phyloP scores from a whole-genome alignment of 116 monocot species.

The Iris pallida region DNA sequence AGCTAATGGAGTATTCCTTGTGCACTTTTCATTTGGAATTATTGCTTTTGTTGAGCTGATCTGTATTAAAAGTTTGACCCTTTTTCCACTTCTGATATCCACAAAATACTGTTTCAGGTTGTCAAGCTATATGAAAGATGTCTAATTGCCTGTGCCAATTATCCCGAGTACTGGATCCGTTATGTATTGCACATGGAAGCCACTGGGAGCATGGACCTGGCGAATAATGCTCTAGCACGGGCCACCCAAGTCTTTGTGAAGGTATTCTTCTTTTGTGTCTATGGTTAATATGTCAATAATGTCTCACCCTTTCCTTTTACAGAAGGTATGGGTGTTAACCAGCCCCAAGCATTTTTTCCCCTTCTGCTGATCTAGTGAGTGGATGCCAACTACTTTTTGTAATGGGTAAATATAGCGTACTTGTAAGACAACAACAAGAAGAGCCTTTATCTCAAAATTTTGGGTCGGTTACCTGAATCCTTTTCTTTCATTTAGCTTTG shows the following conservation, averaged over 20 bases:
- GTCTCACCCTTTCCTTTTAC: too few relatives aligned
- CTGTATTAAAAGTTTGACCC: constrained; percentile 14
- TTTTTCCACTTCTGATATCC: not conserved
- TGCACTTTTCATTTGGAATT: constrained; percentile 62
- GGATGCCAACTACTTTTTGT: too few relatives aligned
- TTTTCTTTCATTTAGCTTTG: too few relatives aligned
- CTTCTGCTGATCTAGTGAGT: too few relatives aligned
- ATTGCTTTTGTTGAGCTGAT: constrained; percentile 16
- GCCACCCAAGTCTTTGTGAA: constrained; percentile 99
- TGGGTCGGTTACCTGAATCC: too few relatives aligned
- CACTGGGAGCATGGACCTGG: constrained; percentile 92
- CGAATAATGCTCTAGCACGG: constrained; percentile 93
- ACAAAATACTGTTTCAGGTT: constrained; percentile 56
- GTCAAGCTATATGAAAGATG: constrained; percentile 98
- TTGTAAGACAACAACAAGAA: too few relatives aligned
- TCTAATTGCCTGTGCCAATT: constrained; percentile 96
- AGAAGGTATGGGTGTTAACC: too few relatives aligned
- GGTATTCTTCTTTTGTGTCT: constrained; percentile 56
- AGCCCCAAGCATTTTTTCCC: too few relatives aligned
- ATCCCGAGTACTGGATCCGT: constrained; percentile 94
- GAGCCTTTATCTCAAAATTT: too few relatives aligned
- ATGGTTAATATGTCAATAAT: constrained; percentile 38
- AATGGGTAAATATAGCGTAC: too few relatives aligned
- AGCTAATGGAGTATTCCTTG: constrained; percentile 87
- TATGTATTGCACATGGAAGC: constrained; percentile 93